Evolutionary conservation across 1,139 yeast species (phyloP), one percentile per base, ranked within the genome.

Genomic region (Geotrichum siamense): DNA sequence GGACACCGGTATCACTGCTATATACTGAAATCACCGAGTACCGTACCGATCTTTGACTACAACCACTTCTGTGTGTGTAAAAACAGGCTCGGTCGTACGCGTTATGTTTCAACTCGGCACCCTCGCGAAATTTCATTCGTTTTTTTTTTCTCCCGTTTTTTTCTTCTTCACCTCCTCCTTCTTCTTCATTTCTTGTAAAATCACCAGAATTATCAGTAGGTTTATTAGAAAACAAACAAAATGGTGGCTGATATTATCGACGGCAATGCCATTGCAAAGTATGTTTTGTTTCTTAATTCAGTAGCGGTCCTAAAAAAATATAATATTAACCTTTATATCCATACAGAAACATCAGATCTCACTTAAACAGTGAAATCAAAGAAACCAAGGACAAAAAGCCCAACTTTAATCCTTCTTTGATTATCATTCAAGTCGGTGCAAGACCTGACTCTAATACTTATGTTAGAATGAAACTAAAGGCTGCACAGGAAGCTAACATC

Each of bases 401-500:
- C 19, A 72, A 71, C 45, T 89, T 87, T 69, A 70, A 73, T 54
- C 96, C 98, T 29, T 74, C 76, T 44, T 71, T 91, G 62, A 73
- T 85, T 44, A 89, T 91, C 55, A 73, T 91, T 54, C 98, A 91
- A 68, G 94, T 91, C 22, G 97, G 97, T 39, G 72, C 70, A 40
- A 75, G 97, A 59, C 89, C 85, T 31, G 98, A 91, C 62, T 86
- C 96, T 10, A 74, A 85, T 41, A 84, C 96, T n/a, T 91, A 91
- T 65, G 96, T 91, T 47, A 78, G 81, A 55, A 89, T 91, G 95
- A 91, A 91, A 70, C 71, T 85, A 55, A 84, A 81, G 69, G 96
- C 97, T 22, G 96, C 97, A 26, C 54, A 50, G 21, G 93, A 84
- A 60, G 91, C 95, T 30, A 78, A 79, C 48, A 82, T 91, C 53